Percentiles rank a stretch among this genome's conserved stretches.
Evolutionary conservation across 2,329 filamentous ascomycete species (phyloP).

Genomic region (Monosporascus sp.): DNA sequence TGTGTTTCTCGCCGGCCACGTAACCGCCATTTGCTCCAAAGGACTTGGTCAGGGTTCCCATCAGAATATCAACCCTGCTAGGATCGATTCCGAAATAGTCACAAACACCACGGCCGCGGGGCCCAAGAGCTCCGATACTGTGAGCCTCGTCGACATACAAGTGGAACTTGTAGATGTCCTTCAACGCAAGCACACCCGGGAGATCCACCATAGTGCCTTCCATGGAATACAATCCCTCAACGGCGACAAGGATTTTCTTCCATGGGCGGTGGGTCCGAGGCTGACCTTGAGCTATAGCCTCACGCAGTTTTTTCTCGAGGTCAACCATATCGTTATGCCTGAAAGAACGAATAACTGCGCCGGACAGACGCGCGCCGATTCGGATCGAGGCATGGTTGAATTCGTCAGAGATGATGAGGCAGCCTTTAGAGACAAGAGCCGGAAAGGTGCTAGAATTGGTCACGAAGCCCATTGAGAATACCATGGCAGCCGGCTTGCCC

Average conservation of each 20-base stretch:
- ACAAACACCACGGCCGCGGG: conserved; percentile 84
- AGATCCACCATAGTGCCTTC: conserved; percentile 98
- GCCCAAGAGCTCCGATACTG: conserved; percentile 88
- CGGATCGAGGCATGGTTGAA: conserved; percentile 97
- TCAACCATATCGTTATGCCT: conserved; percentile 95
- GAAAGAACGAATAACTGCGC: conserved; percentile 92
- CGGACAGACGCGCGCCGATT: conserved; percentile 87
- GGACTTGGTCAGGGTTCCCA: conserved; percentile 97
- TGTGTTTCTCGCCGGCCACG: conserved; percentile 78
- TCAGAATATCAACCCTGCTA: conserved; percentile 83
- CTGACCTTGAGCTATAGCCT: conserved; percentile 93
- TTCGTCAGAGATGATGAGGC: conserved; percentile 92
- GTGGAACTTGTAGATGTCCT: conserved; percentile 95
- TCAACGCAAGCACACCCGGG: conserved; percentile 79
- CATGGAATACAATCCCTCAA: conserved; percentile 98
- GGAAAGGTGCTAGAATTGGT: conserved; percentile 94
- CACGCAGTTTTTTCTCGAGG: conserved; percentile 78
- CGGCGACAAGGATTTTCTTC: conserved; percentile 97
- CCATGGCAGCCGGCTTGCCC: conserved; percentile 89
- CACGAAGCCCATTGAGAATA: conserved; percentile 98
- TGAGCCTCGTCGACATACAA: conserved; percentile 96
- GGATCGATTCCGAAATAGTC: conserved; percentile 95
- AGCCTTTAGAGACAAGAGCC: conserved; percentile 86
- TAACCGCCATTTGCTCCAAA: conserved; percentile 98
- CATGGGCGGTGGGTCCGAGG: conserved; percentile 97